These are phyloP conservation scores for Penicillium riverlandense DNA, from an alignment of 495 filamentous ascomycete species.

Conservation along the genomic window DNA sequence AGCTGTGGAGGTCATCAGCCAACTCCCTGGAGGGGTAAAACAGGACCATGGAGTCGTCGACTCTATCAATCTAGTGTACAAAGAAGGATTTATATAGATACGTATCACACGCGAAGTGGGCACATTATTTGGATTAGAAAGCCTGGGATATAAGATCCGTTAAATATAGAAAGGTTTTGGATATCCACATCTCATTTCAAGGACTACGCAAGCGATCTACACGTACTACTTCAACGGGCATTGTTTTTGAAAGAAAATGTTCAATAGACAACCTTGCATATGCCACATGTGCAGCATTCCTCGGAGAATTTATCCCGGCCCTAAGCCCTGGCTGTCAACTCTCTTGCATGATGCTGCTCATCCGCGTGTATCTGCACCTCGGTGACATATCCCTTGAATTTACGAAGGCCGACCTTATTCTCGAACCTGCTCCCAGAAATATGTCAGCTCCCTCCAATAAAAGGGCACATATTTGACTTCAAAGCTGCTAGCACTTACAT, in stretches of 20 bases:
- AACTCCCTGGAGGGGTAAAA: constrained; percentile 11
- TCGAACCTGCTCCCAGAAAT: constrained; percentile 18
- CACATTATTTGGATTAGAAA: too few species aligned
- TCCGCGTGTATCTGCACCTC: constrained; percentile 19
- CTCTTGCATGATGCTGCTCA: constrained; percentile 2
- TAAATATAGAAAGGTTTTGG: too few species aligned
- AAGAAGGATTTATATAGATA: too few species aligned
- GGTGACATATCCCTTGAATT: constrained; percentile 25
- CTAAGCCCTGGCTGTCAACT: background rate
- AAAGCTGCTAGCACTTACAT: constrained; percentile 13
- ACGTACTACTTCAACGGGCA: too few species aligned
- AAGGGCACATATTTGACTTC: background rate
- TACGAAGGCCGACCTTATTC: constrained; percentile 24
- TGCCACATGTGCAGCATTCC: background rate
- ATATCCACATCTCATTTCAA: too few species aligned
- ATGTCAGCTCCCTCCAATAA: background rate
- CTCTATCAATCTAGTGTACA: background rate
- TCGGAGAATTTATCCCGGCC: background rate
- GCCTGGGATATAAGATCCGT: too few species aligned
- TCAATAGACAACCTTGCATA: too few species aligned
- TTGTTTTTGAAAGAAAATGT: too few species aligned
- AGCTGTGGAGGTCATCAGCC: constrained; percentile 18
- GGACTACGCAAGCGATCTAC: too few species aligned
- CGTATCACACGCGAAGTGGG: too few species aligned
- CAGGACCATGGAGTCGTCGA: constrained; percentile 19